Evolutionary conservation across 805 yeast genomes (phyloP), one percentile per base, ranked within the genome.

Genomic region (Kodamaea restingae): DNA sequence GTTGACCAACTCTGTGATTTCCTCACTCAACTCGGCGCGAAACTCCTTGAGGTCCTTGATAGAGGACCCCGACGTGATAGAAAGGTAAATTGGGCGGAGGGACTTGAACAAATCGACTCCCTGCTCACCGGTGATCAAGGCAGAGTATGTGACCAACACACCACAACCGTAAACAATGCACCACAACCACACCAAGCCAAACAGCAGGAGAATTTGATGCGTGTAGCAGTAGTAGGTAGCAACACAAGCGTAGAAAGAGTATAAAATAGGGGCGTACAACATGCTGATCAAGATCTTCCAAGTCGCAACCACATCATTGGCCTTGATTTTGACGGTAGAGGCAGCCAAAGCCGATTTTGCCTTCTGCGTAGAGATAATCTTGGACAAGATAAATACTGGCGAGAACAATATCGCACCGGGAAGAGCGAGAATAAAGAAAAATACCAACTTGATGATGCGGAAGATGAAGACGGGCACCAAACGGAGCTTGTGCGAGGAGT

Each of bases 241-340:
- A 11, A 84, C 46, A 3, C 75, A 57, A 0, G 97, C 88, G 63
- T 93, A 93, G 41, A 84, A 68, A 26, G 80, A 77, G 67, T 91
- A 93, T 20, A 93, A 66, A 30, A 87, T 58, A 2, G 98, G 98
- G 0, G 97, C 95, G 39, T 87, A 65, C 4, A 91, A 95, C 76
- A 93, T 75, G 24, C 90, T 80, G 28, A 91, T 88, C 46, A 93
- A 69, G 34, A 93, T 82, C 61, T 93, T 93, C 98, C 98, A 93
- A 1, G 98, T 90, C 2, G 98, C 98, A 43, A 93, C 76, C 18
- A 93, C 97, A 60, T 93, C 98, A 41, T 80, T 83, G 12, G 95
- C 98, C 54, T 81, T 80, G 44, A 93, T 81, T 58, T 93, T 93
- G 15, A 93, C 98, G 0, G 88, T 75, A 0, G 97, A 88, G 6